Percentiles rank a stretch among this genome's conserved stretches.
phyloP scores from a whole-genome alignment of 2,329 filamentous ascomycete species.

The Fusarium pseudonygamai region DNA sequence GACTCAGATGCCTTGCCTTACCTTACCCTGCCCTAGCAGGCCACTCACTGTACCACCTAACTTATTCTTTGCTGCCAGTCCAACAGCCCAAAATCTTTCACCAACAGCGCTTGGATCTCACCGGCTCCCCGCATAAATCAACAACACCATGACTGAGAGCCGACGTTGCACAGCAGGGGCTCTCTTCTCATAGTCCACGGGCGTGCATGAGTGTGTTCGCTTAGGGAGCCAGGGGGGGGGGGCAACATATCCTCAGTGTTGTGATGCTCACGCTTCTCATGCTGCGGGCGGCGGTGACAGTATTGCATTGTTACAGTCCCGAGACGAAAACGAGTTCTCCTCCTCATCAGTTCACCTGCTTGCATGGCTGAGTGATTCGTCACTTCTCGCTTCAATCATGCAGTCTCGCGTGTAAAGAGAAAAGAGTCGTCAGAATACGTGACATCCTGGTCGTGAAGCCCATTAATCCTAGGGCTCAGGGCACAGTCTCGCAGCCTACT shows the following conservation, averaged over 20 bases:
- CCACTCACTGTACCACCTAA: neutral
- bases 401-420: slow-evolving; percentile 19
- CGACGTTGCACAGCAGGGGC: slow-evolving; percentile 36
- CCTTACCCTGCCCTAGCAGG: neutral
- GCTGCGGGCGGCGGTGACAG: slow-evolving; percentile 17
- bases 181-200: slow-evolving; percentile 7
- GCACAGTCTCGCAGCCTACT: slow-evolving; percentile 19
- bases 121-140: slow-evolving; percentile 30
- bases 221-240: neutral
- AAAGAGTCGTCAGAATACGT: slow-evolving; percentile 14
- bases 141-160: slow-evolving; percentile 17
- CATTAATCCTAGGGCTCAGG: slow-evolving; percentile 20
- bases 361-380: slow-evolving; percentile 26
- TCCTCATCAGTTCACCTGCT: neutral
- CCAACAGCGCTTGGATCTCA: slow-evolving; percentile 23
- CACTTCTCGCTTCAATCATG: slow-evolving; percentile 28
- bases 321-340: slow-evolving; percentile 11
- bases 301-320: neutral
- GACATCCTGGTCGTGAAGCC: slow-evolving; percentile 20
- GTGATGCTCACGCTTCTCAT: neutral
- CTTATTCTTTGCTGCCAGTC: neutral
- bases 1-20: slow-evolving; percentile 19
- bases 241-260: neutral
- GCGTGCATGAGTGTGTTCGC: slow-evolving; percentile 19
- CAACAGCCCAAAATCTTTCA: slow-evolving; percentile 6